Evolutionary conservation across 179 eudicot genomes (phyloP).

Genomic region (Beta corolliflora): DNA sequence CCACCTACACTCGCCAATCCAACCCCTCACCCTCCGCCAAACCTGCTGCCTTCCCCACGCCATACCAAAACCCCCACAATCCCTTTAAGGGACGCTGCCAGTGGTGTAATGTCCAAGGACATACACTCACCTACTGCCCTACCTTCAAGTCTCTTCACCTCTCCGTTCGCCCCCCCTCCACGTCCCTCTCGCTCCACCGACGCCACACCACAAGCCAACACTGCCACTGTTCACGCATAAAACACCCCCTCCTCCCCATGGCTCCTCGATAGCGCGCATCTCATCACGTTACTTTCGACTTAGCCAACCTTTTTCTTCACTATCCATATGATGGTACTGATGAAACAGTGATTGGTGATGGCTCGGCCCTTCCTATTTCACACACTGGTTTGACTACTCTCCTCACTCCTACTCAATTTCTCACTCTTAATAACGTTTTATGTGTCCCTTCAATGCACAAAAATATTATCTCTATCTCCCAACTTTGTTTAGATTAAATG

Average conservation of each 20-base stretch:
- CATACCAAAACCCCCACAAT: too few species aligned
- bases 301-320: not conserved
- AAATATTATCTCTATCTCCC: not conserved
- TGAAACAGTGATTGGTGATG: slow-evolving; percentile 7
- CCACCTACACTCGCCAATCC: not conserved
- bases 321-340: not conserved
- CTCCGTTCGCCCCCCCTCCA: not conserved
- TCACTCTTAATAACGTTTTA: not conserved
- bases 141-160: not conserved
- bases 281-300: slow-evolving; percentile 3
- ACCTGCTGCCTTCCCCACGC: too few species aligned
- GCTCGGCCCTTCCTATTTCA: not conserved
- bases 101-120: not conserved
- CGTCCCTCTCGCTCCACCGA: not conserved
- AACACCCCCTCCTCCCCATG: not conserved
- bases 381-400: not conserved
- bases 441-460: not conserved
- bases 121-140: not conserved
- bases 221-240: too few species aligned
- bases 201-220: not conserved
- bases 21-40: too few species aligned
- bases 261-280: slow-evolving; percentile 8
- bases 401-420: not conserved
- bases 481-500: not conserved
- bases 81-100: not conserved